phyloP scores from a whole-genome alignment of 1,284 basidiomycete species.

The Pholiota adiposa region DNA sequence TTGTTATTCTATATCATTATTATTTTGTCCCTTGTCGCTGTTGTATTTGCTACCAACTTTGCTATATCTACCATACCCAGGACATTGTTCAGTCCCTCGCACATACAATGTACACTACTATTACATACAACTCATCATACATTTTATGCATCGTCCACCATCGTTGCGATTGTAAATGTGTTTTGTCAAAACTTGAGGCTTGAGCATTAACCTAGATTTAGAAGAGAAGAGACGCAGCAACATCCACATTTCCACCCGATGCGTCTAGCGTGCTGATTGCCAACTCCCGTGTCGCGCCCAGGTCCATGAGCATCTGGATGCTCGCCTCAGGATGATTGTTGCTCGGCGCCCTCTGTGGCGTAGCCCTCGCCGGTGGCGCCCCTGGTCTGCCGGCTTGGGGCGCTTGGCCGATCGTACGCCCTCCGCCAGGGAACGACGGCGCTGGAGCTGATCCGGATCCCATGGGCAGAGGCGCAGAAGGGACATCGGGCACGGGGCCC shows the following conservation, averaged over 20 bases:
- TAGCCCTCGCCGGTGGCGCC: constrained; percentile 23
- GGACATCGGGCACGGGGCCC: constrained; percentile 22
- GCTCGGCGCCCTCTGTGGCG: constrained; percentile 17
- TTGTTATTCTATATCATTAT: constrained; percentile 9
- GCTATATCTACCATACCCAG: constrained; percentile 3
- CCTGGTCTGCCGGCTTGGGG: constrained; percentile 13
- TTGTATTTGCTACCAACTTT: constrained; percentile 10
- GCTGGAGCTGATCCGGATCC: constrained; percentile 1
- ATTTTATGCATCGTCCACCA: constrained; percentile 11
- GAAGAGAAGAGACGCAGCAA: constrained; percentile 89
- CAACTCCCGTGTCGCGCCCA: constrained; percentile 77
- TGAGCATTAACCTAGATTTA: constrained; percentile 35
- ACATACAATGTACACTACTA: constrained; percentile 23
- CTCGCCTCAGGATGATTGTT: constrained; percentile 51
- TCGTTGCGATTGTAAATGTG: background rate
- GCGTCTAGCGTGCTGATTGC: constrained; percentile 82
- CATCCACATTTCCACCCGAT: constrained; percentile 84
- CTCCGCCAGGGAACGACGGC: constrained; percentile 63
- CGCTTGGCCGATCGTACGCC: constrained; percentile 32
- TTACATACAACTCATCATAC: constrained; percentile 15
- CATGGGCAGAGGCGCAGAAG: constrained; percentile 12
- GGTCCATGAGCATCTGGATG: constrained; percentile 64
- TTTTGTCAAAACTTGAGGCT: background rate
- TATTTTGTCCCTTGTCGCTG: constrained; percentile 10
- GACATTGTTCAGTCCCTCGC: background rate